Percentiles rank a stretch among this genome's conserved stretches.
Conservation (phyloP, 805 yeast species). For the Brettanomyces sp. region DNA sequence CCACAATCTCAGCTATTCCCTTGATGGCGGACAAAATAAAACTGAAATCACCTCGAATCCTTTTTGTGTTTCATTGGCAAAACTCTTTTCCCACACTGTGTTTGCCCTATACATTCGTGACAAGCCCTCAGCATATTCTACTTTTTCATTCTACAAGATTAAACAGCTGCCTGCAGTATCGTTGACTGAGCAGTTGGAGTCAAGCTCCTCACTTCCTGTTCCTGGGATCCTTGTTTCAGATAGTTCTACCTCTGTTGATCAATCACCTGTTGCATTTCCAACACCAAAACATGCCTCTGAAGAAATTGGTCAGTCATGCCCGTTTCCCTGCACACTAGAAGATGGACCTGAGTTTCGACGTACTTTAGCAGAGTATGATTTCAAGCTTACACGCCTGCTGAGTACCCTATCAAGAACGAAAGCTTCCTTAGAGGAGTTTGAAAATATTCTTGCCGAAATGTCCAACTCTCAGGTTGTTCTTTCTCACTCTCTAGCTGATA, state of each 20-base stretch:
- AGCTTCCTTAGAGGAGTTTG: neutral
- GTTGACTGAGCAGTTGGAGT: neutral
- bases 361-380: constrained; percentile 19
- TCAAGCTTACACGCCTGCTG: constrained; percentile 9
- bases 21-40: neutral
- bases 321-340: constrained; percentile 23
- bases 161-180: neutral
- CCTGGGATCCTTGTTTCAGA: too few relatives aligned
- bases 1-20: neutral
- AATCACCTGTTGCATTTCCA: constrained; percentile 1
- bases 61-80: neutral
- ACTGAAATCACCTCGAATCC: neutral
- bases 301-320: constrained; percentile 1
- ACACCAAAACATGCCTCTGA: neutral
- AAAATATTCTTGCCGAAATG: neutral
- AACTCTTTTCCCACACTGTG: neutral
- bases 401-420: neutral
- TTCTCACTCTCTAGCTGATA: constrained; percentile 1
- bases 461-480: neutral
- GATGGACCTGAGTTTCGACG: constrained; percentile 30
- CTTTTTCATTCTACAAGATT: neutral
- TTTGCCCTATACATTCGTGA: neutral
- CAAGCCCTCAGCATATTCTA: neutral
- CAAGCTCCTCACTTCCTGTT: neutral
- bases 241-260: too few relatives aligned